phyloP scores from a whole-genome alignment of 2,329 filamentous ascomycete genomes.

The Aaosphaeria pasadenensis region DNA sequence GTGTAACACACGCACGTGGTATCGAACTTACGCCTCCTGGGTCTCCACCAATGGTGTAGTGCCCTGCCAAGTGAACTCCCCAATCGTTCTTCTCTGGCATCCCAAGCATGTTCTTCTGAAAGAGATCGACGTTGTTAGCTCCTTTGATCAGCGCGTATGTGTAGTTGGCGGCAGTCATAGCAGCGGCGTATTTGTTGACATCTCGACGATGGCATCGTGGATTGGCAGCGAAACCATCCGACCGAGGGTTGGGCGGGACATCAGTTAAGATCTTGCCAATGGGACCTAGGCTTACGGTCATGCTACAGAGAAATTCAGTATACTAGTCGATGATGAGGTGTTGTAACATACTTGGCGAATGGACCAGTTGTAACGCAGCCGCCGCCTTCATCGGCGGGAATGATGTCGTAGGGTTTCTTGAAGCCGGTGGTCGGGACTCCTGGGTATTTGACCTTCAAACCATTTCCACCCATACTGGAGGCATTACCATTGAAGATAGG shows the following conservation, averaged over 20 bases:
- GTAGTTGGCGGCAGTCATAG: constrained; percentile 14
- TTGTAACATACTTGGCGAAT: constrained; percentile 40
- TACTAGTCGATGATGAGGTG: neutral
- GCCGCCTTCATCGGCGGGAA: constrained; percentile 50
- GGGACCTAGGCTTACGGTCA: constrained; percentile 45
- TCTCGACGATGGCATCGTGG: constrained; percentile 36
- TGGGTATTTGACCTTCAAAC: constrained; percentile 20
- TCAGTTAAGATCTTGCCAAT: constrained; percentile 34
- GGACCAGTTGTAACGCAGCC: constrained; percentile 52
- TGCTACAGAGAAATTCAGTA: constrained; percentile 5
- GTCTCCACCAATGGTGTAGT: constrained; percentile 20
- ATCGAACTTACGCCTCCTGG: constrained; percentile 20
- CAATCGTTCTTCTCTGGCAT: constrained; percentile 23
- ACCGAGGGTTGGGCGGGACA: constrained; percentile 23
- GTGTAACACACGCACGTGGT: neutral
- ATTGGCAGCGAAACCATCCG: constrained; percentile 20
- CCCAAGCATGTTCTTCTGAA: constrained; percentile 36
- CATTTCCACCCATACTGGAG: constrained; percentile 46
- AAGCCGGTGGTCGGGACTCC: constrained; percentile 10
- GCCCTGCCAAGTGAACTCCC: constrained; percentile 44
- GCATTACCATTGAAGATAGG: constrained; percentile 55
- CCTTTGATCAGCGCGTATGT: constrained; percentile 16
- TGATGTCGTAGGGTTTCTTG: constrained; percentile 21
- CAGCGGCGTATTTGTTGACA: constrained; percentile 21
- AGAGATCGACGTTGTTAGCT: constrained; percentile 22